phyloP scores from a whole-genome alignment of 2,329 filamentous ascomycete genomes.

The Fusarium nurragi region DNA sequence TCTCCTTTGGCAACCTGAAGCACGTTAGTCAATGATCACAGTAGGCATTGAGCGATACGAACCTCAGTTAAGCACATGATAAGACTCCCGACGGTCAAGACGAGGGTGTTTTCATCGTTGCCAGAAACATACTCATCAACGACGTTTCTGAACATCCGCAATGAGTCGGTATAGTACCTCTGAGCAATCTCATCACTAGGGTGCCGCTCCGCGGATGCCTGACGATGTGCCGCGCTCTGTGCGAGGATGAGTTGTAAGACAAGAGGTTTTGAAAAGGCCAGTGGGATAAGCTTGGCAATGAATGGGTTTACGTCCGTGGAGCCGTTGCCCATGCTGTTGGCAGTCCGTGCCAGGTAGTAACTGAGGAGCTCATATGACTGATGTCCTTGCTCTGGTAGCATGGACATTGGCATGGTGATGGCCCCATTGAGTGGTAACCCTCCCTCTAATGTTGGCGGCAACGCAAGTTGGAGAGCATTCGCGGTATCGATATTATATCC shows the following conservation, averaged over 20 bases:
- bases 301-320: slow-evolving; percentile 58
- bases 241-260: slow-evolving; percentile 58
- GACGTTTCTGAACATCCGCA: slow-evolving; percentile 50
- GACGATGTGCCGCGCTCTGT: slow-evolving; percentile 54
- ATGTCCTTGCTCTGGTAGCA: slow-evolving; percentile 45
- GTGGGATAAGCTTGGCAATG: slow-evolving; percentile 55
- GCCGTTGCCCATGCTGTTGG: slow-evolving; percentile 59
- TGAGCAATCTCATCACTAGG: slow-evolving; percentile 47
- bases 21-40: slow-evolving; percentile 10
- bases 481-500: slow-evolving; percentile 32
- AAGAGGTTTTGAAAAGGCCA: slow-evolving; percentile 57
- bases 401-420: slow-evolving; percentile 43
- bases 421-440: slow-evolving; percentile 22
- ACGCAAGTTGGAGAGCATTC: slow-evolving; percentile 37
- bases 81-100: slow-evolving; percentile 56
- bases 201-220: slow-evolving; percentile 44
- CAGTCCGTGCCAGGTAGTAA: slow-evolving; percentile 57
- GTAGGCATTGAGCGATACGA: not conserved
- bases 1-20: slow-evolving; percentile 54
- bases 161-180: slow-evolving; percentile 50
- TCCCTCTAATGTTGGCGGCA: slow-evolving; percentile 3
- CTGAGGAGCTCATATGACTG: slow-evolving; percentile 57
- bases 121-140: slow-evolving; percentile 50
- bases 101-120: slow-evolving; percentile 49
- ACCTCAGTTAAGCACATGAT: slow-evolving; percentile 60